These are phyloP conservation scores for Zygotorulaspora danielsina DNA, from an alignment of 805 yeast species.

Conservation along the genomic window DNA sequence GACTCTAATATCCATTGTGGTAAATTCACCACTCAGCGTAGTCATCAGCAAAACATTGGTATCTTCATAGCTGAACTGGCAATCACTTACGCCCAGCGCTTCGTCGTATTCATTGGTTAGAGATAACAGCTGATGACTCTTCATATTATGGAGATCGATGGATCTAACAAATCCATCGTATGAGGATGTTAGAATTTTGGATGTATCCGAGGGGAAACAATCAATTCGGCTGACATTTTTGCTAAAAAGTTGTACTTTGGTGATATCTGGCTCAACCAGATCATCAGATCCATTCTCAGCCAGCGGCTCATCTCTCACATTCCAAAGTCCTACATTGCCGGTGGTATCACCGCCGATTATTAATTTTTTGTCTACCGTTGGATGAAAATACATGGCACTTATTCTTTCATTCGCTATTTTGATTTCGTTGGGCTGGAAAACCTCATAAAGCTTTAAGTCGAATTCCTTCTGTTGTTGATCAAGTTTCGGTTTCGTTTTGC, in stretches of 20 bases:
- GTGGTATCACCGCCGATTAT: constrained; percentile 82
- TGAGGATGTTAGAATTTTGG: constrained; percentile 62
- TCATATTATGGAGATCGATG: constrained; percentile 59
- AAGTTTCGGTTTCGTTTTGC: constrained; percentile 38
- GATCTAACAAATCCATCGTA: constrained; percentile 85
- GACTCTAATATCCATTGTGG: constrained; percentile 65
- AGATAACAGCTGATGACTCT: constrained; percentile 58
- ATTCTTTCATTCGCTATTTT: constrained; percentile 67
- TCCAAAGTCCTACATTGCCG: constrained; percentile 91
- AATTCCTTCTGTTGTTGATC: constrained; percentile 51
- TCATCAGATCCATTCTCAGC: constrained; percentile 37
- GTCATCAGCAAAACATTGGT: constrained; percentile 62
- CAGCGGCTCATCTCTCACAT: constrained; percentile 42
- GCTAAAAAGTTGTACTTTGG: constrained; percentile 70
- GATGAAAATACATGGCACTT: constrained; percentile 73
- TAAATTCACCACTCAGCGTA: constrained; percentile 76
- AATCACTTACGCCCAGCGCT: constrained; percentile 70
- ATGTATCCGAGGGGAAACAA: constrained; percentile 46
- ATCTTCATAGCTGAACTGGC: constrained; percentile 48
- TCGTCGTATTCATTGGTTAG: constrained; percentile 50
- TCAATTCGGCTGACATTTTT: constrained; percentile 63
- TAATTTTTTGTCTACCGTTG: constrained; percentile 55
- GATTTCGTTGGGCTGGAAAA: constrained; percentile 64
- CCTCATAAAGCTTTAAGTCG: constrained; percentile 47
- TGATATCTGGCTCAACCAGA: constrained; percentile 46